Evolutionary conservation across 2,329 filamentous ascomycete species (phyloP), one percentile per base, ranked within the genome.

Genomic region (Orbilia brochopaga): DNA sequence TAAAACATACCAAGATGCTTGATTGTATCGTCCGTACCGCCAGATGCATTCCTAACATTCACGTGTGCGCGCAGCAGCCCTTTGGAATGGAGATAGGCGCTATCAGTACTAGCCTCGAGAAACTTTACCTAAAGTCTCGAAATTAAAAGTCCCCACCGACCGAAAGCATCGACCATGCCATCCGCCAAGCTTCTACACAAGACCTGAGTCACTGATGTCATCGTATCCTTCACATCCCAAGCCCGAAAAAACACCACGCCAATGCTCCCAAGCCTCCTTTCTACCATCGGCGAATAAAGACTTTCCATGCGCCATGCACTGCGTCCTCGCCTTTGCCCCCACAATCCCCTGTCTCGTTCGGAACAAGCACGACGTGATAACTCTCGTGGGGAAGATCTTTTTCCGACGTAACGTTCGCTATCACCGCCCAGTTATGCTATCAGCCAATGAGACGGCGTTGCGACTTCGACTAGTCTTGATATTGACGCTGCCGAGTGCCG

Each of bases 401-500:
- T 27, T 17, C 17, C 27, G 27, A 32, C 27, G 27, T 32, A 32
- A 32, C 27, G 8, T 32, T 8, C 8, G 27, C 27, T 32, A 32
- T 32, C 27, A 32, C 4, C 8, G 8, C 3, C n/a, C 3, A 32
- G 4, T 32, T 32, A 32, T 23, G 4, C 44, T 48, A 48, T 48
- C 48, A 30, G 24, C 48, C 48, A 52, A 52, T 52, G 5, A 23
- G 19, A 52, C 5, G 5, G 8, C 19, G 19, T n/a, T n/a, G n/a
- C n/a, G n/a, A n/a, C n/a, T 32, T 32, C 4, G 27, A 32, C 27
- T 32, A 32, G 27, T 32, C 27, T 17, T 19, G 44, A 63, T 15
- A 40, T 40, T 70, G 58, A 63, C 65, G 53, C 21, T 70, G 52
- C 65, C 65, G 65, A 70, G 65, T 63, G 65, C 65, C 65, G 65